Evolutionary conservation across 2,329 filamentous ascomycete genomes (phyloP), one percentile per base, ranked within the genome.

Genomic region (Apiospora marii): DNA sequence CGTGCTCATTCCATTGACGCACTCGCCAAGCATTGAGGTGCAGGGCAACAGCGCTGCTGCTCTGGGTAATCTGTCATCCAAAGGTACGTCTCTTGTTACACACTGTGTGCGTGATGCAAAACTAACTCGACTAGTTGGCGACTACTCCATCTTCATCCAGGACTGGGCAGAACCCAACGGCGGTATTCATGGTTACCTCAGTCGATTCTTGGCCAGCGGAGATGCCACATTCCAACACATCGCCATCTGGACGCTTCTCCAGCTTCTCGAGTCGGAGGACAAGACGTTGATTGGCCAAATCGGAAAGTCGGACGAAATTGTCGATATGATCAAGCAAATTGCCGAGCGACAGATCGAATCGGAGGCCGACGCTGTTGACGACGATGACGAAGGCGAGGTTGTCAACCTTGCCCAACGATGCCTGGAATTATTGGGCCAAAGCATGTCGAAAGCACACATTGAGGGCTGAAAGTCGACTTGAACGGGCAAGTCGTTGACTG

Each of bases 161-260:
- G 94, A 97, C 82, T 99, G 96, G 96, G 92, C 89, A 24, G 92
- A 97, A 78, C 96, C 96, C 1, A 93, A 94, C 74, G 96, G 95
- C 67, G 96, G 96, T 67, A 98, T 99, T 74, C 95, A 98, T 80
- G 96, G 96, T 71, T 99, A 99, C 80, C 88, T 99, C 48, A 93
- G 92, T 78, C 92, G 96, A 71, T 99, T 99, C 87, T 88, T 99
- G 24, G 94, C 93, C 64, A 98, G 95, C 75, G 96, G 95, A 53
- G 96, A 99, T 80, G 92, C 96, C 0, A 99, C 96, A 0, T 99
- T 99, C 87, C 96, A 99, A 83, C 96, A 99, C 81, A 99, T 99
- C 80, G 96, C 96, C 69, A 98, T 98, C 75, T 99, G 96, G 96
- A 99, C 96, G 1, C 85, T 99, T 68, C 89, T 99, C 4, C 96